Evolutionary conservation across 768 basidiomycete species (phyloP).

Genomic region (Megacollybia marginata): DNA sequence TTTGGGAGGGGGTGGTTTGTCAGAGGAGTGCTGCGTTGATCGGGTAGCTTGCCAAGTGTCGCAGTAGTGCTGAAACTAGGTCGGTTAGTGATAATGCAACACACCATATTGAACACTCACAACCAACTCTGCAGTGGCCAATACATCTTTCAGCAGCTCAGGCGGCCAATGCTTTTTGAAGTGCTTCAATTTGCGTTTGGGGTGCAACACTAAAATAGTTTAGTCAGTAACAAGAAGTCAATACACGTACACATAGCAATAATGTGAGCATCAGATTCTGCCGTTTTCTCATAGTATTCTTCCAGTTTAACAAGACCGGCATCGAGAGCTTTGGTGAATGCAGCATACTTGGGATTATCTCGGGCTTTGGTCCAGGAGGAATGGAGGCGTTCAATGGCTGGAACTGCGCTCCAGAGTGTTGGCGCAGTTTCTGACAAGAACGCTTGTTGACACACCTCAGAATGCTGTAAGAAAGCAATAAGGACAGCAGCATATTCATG

Average conservation of each 20-base stretch:
- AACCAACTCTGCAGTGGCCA: too few species aligned
- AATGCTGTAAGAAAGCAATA: constrained; percentile 12
- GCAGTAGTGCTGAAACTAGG: too few species aligned
- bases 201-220: constrained; percentile 10
- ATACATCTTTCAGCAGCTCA: constrained; percentile 1
- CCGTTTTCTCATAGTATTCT: constrained; percentile 23
- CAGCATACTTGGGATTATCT: constrained; percentile 8
- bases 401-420: constrained; percentile 18
- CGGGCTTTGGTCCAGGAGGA: constrained; percentile 15
- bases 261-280: constrained; percentile 20
- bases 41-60: too few species aligned
- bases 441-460: constrained; percentile 23
- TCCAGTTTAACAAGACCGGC: constrained; percentile 18
- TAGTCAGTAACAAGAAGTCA: not conserved
- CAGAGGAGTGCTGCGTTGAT: too few species aligned
- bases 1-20: too few species aligned
- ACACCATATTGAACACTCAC: too few species aligned
- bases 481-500: not conserved
- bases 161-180: constrained; percentile 9
- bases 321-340: constrained; percentile 14
- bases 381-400: too few species aligned
- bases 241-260: constrained; percentile 19
- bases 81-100: too few species aligned
- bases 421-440: constrained; percentile 22
- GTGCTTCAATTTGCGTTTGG: constrained; percentile 5